Conservation (phyloP, 2,329 filamentous ascomycete genomes). For the Arthrinium puccinioides region DNA sequence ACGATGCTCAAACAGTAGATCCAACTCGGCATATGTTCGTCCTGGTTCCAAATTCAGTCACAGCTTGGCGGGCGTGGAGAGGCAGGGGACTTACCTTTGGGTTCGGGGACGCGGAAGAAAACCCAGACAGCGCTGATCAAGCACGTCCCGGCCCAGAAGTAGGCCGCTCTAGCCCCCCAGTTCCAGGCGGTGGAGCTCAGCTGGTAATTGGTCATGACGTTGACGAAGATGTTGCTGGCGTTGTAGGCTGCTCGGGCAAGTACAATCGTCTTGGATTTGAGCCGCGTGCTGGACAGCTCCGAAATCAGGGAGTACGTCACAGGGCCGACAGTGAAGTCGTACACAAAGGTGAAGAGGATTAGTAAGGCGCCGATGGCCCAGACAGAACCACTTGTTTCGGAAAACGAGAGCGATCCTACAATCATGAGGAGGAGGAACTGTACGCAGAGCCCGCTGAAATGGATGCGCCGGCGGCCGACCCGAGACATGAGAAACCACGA, state of each 20-base stretch:
- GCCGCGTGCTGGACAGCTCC: conserved; percentile 45
- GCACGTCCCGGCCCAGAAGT: conserved; percentile 41
- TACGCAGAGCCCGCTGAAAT: conserved; percentile 35
- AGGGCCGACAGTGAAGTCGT: conserved; percentile 47
- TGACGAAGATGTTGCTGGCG: conserved; percentile 42
- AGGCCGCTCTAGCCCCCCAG: conserved; percentile 39
- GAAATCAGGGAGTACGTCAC: conserved; percentile 45
- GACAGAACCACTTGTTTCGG: conserved; percentile 23
- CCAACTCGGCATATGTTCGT: conserved; percentile 36
- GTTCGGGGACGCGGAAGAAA: conserved; percentile 45
- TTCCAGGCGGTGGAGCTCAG: conserved; percentile 38
- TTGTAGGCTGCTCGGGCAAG: conserved; percentile 41
- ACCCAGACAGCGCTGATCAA: conserved; percentile 41
- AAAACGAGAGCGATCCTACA: conserved; percentile 31
- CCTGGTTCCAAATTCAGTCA: conserved; percentile 3
- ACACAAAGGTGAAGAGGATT: conserved; percentile 44
- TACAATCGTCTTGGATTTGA: conserved; percentile 48
- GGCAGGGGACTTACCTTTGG: conserved; percentile 28
- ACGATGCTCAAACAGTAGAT: conserved; percentile 31
- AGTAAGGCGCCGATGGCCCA: conserved; percentile 40
- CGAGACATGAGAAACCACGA: conserved; percentile 43
- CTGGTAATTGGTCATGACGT: conserved; percentile 41
- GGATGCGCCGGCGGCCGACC: conserved; percentile 42
- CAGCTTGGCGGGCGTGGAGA: neutral
- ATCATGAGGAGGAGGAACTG: conserved; percentile 32